Evolutionary conservation across 164 flowering plant genomes (phyloP), one percentile per base, ranked within the genome.

Genomic region (Warburgia ugandensis): DNA sequence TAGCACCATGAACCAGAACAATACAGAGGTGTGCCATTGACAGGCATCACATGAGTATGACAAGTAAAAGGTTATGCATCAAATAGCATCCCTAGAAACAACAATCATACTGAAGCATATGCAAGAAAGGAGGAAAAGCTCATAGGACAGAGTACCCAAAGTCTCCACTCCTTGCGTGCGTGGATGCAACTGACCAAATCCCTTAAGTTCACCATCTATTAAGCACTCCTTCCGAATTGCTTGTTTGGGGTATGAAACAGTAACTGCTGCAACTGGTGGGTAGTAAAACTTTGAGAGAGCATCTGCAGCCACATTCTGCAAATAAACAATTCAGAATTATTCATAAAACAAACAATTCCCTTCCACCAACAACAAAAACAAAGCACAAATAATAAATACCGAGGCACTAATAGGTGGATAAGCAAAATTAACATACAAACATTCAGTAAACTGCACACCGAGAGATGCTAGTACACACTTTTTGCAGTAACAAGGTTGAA

Each of bases 131-230:
- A 30, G 19, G 14, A 36, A 17, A 30, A 47, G 30, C 29, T 14
- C 20, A 43, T 44, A 42, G 12, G 19, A 33, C 50, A 22, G 21
- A 35, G 14, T 66, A 90, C 97, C 97, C 59, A 91, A 70, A 19
- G 96, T 88, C 73, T 88, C 91, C 60, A 92, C 84, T 42, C 96
- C 98, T 65, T 88, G 95, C 74, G 82, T 81, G 36, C 96, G 96
- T 10, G 98, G 98, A 71, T 85, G 94, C 79, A 92, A 76, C 69
- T 92, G 96, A 23, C 98, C 98, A 66, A 92, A 92, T 47, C 98
- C 98, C 65, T 80, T 88, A 0, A 88, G 84, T 60, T 88, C 83
- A 57, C 95, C 95, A 71, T 83, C 86, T 30, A 85, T 77, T 70
- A 88, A 65, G 68, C 96, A 67, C 50, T 88, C 95, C 35, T 63